Conservation (phyloP, 2,329 filamentous ascomycete genomes). For the Grosmannia clavigera region DNA sequence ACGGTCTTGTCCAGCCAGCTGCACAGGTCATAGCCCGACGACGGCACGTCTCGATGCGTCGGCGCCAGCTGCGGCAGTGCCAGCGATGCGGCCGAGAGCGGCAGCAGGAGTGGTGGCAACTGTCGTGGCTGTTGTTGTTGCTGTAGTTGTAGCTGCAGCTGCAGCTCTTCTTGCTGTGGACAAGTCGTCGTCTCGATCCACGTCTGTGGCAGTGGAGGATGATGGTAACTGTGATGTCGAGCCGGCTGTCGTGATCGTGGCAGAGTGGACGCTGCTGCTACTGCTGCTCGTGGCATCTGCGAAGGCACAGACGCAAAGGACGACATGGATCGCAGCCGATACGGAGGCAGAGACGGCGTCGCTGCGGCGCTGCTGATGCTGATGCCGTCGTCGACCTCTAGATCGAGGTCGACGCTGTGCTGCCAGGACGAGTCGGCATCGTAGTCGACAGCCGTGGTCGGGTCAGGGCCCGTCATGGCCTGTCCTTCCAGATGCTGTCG, state of each 20-base stretch:
- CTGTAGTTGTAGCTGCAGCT: not conserved
- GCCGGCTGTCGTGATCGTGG: not conserved
- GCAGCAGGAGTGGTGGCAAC: not conserved
- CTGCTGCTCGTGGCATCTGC: not conserved
- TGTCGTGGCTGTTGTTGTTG: not conserved
- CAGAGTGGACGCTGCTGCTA: not conserved
- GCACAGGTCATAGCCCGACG: constrained; percentile 8
- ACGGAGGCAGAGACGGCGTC: not conserved
- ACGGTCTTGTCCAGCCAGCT: constrained; percentile 5
- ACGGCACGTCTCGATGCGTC: constrained; percentile 3
- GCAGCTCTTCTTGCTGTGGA: not conserved
- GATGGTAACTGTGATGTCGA: not conserved
- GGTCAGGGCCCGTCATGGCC: not conserved
- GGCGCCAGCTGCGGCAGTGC: constrained; percentile 6
- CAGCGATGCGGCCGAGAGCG: constrained; percentile 1
- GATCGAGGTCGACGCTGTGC: not conserved
- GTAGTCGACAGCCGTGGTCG: not conserved
- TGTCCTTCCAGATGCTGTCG: constrained; percentile 4
- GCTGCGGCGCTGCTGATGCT: not conserved
- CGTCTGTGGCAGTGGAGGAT: not conserved
- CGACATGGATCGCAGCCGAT: not conserved
- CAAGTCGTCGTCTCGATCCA: no score
- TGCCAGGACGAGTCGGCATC: not conserved
- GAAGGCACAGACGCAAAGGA: not conserved
- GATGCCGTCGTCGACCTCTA: not conserved